phyloP scores from a whole-genome alignment of 306 rosid genomes.

The Vigna radiata region DNA sequence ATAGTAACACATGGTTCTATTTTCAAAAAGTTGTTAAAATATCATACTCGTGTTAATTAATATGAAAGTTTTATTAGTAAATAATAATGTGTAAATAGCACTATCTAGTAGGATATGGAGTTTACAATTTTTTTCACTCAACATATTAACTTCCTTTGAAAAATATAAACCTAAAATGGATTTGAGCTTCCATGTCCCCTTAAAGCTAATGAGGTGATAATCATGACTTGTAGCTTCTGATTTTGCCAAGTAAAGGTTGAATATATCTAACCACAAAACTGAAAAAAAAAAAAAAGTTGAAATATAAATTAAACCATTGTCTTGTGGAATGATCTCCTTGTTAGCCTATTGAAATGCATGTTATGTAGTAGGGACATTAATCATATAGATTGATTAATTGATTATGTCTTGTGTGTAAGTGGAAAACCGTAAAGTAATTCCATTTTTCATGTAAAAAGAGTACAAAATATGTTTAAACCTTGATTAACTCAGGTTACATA shows the following conservation, averaged over 20 bases:
- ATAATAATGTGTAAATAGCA: too few relatives aligned
- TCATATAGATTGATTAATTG: background rate
- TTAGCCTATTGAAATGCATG: background rate
- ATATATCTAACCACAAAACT: background rate
- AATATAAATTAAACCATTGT: background rate
- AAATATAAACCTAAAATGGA: too few relatives aligned
- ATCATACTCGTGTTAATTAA: too few relatives aligned
- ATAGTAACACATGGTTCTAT: too few relatives aligned
- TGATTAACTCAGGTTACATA: background rate
- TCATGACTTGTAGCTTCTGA: constrained; percentile 34
- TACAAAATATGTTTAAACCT: background rate
- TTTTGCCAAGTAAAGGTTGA: constrained; percentile 16
- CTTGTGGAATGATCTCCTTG: background rate
- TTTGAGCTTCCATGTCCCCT: background rate
- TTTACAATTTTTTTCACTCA: too few relatives aligned
- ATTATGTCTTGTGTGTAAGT: background rate
- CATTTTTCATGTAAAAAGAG: background rate
- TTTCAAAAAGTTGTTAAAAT: too few relatives aligned
- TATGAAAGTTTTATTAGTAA: too few relatives aligned
- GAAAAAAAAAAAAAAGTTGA: background rate
- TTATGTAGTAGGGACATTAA: background rate
- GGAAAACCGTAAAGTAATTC: background rate
- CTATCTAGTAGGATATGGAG: too few relatives aligned
- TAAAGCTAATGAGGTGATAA: background rate
- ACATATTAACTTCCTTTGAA: too few relatives aligned